Evolutionary conservation across 106 monocot genomes (phyloP), one percentile per base, ranked within the genome.

Genomic region (Dendrobium nobile): DNA sequence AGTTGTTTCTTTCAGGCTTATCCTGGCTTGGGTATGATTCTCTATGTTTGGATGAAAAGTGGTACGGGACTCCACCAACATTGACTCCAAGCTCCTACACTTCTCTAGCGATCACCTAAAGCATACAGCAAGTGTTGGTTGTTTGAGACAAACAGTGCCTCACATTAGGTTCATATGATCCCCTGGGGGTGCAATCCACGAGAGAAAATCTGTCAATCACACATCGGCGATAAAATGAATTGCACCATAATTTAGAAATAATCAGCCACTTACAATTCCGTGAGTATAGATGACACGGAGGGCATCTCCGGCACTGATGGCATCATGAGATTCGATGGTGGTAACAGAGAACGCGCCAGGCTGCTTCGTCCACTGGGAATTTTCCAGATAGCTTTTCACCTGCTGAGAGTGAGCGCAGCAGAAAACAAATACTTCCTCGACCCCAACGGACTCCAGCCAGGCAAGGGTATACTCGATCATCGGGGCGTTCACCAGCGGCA

Each of bases 391-490:
- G n/a, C 91, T 90, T 85, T 95, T 95, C 26, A 99, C 93, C 83
- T 96, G 93, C 77, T 87, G 79, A 22, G 99, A 77, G 79, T 99
- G 95, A 47, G 99, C 91, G 79, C 99, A 95, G 85, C 93, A 99
- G 55, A 99, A 99, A 31, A 99, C 92, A 81, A 95, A 99, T 15
- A 90, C 95, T 83, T 95, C 99, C 74, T 93, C 91, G 47, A 93
- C 93, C 6, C 93, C 93, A 10, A 86, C 99, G 9, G 99, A 95
- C 48, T 99, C 99, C 54, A 99, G 99, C 99, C 99, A 99, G 10
- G 91, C 85, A 20, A 99, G 88, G 6, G 95, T 75, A 77, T 99
- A 99, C 75, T 99, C 90, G 68, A 99, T 95, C 90, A 99, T 99
- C 33, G 99, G 98, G 9, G 85, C 84, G 75, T 91, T 88, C 65